These are phyloP conservation scores for Trichomonascaceae sp. DNA, from an alignment of 1,139 yeast species.

Conservation along the genomic window DNA sequence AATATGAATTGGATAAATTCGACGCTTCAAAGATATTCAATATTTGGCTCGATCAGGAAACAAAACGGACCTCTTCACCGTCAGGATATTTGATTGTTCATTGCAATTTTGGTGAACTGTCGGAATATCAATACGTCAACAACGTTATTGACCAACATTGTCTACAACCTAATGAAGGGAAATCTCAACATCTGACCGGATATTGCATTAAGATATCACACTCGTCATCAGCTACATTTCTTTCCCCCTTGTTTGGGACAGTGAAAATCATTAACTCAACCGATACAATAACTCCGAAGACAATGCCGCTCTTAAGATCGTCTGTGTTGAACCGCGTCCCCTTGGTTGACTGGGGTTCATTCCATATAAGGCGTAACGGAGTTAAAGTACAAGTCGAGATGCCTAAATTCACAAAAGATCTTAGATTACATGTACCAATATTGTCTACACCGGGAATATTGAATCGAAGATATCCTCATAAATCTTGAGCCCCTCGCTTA, in stretches of 20 bases:
- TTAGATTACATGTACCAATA: slow-evolving; percentile 5
- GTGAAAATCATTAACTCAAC: not conserved
- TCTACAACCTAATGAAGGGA: not conserved
- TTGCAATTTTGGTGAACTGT: not conserved
- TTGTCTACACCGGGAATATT: slow-evolving; percentile 10
- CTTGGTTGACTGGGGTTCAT: not conserved
- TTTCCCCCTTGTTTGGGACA: not conserved
- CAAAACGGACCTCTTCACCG: not conserved
- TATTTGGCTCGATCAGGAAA: not conserved
- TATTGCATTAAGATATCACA: not conserved
- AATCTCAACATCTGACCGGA: not conserved
- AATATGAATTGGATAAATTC: not conserved
- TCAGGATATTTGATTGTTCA: not conserved
- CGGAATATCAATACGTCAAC: not conserved
- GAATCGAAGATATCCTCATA: slow-evolving; percentile 9
- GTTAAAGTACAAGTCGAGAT: not conserved
- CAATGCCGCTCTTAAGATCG: not conserved
- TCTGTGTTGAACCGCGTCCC: not conserved
- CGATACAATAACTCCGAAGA: not conserved
- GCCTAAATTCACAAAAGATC: not conserved
- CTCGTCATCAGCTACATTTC: not conserved
- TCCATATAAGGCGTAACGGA: not conserved
- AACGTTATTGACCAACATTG: not conserved
- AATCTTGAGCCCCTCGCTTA: not conserved
- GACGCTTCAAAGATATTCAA: not conserved